Base-by-base conservation (phyloP, 306 rosid species). In the Quercus cerris region DNA sequence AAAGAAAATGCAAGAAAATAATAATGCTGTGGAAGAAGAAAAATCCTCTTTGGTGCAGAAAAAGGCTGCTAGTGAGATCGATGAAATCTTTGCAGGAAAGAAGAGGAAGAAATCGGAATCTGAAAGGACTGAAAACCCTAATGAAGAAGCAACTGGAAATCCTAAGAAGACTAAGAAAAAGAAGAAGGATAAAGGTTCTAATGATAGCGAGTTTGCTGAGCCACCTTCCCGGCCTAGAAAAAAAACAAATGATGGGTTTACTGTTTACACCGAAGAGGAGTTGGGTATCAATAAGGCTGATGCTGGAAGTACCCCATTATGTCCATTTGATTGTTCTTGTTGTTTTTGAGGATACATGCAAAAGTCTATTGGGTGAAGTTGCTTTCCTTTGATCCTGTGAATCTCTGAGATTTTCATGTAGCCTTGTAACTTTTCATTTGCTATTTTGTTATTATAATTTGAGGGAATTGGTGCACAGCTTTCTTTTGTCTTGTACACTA, bases 321-420 rank as follows among this genome's bases (percentile, higher is more conserved):
- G 95, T 75, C 98, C 98, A 57, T 94, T 94, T 83, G 97, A 94
- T 84, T 94, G 98, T 70, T 82, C 90, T 66, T 94, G 97, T 80
- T 94, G 97, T 90, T 94, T 90, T 76, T 91, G 82, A 90, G 70
- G 82, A 17, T 70, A 33, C 70, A 35, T 71, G 66, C 71, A 6
- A 49, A 23, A 73, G 23, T 38, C 3, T 18, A 9, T 4, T 49
- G 23, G 77, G 22, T 64, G 54, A n/a, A 13, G 71, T 76, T 35
- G 56, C 19, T 52, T 52, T 71, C 31, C 14, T 76, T 73, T 67
- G 27, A 38, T 63, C 56, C 31, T 0, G 59, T 22, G 57, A 33
- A 41, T 19, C 23, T 25, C 27, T 4, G 46, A 23, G 57, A 73
- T 73, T 33, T 62, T 49, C 78, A 19, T 52, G 22, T 68, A 8